These are phyloP conservation scores for Cyathus striatus DNA, from an alignment of 768 basidiomycete species.

Conservation along the genomic window DNA sequence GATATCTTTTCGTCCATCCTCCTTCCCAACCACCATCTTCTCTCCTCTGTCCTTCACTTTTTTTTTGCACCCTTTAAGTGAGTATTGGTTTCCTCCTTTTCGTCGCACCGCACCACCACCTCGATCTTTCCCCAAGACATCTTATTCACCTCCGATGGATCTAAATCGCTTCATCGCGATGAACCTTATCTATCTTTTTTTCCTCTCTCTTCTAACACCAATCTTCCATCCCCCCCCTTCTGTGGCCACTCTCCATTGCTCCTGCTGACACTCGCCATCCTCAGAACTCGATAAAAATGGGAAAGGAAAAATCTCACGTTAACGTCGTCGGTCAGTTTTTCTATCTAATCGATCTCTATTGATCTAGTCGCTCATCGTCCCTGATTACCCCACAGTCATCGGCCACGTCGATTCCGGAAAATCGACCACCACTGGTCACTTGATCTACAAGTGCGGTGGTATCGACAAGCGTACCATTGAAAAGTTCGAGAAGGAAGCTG, in stretches of 20 bases:
- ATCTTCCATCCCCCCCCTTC: too few species aligned
- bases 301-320: slow-evolving; percentile 95
- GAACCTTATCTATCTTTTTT: slow-evolving; percentile 11
- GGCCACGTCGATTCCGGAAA: slow-evolving; percentile 99
- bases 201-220: slow-evolving; percentile 9
- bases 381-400: slow-evolving; percentile 63
- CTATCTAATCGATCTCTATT: slow-evolving; percentile 21
- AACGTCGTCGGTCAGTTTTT: slow-evolving; percentile 86
- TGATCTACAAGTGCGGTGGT: slow-evolving; percentile 99
- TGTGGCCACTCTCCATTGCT: slow-evolving; percentile 21
- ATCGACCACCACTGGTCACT: slow-evolving; percentile 99
- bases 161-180: slow-evolving; percentile 16
- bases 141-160: slow-evolving; percentile 19
- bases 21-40: slow-evolving; percentile 47
- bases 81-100: slow-evolving; percentile 12
- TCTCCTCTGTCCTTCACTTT: slow-evolving; percentile 19
- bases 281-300: slow-evolving; percentile 72
- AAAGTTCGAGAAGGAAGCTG: slow-evolving; percentile 99
- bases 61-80: slow-evolving; percentile 30
- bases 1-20: slow-evolving; percentile 24
- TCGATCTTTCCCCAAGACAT: slow-evolving; percentile 2
- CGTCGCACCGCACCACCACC: slow-evolving; percentile 5
- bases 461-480: slow-evolving; percentile 99
- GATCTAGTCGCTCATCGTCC: slow-evolving; percentile 11
- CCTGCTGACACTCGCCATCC: slow-evolving; percentile 18